phyloP scores from a whole-genome alignment of 805 yeast species.

The Vanderwaltozyma yarrowii region DNA sequence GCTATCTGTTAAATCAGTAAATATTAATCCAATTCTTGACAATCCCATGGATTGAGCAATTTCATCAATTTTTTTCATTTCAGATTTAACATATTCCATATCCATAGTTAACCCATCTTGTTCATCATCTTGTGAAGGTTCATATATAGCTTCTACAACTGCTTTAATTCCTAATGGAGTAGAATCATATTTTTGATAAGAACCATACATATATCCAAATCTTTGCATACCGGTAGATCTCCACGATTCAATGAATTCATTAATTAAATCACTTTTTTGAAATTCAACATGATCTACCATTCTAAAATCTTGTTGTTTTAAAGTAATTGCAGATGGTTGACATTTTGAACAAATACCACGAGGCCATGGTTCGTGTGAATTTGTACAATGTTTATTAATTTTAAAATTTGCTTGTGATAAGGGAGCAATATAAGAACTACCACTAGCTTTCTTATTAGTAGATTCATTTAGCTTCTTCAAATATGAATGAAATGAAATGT shows the following conservation, averaged over 20 bases:
- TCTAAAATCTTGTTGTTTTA: slow-evolving; percentile 81
- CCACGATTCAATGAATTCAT: slow-evolving; percentile 86
- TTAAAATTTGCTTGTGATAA: slow-evolving; percentile 58
- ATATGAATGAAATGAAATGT: slow-evolving; percentile 77
- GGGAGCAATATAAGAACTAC: slow-evolving; percentile 71
- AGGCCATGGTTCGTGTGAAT: slow-evolving; percentile 93
- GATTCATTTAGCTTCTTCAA: slow-evolving; percentile 59
- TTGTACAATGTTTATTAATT: slow-evolving; percentile 51
- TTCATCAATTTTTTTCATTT: slow-evolving; percentile 41
- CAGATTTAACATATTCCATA: slow-evolving; percentile 28
- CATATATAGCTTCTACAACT: slow-evolving; percentile 86
- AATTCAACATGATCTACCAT: slow-evolving; percentile 98
- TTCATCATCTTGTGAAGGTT: slow-evolving; percentile 82
- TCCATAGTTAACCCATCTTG: slow-evolving; percentile 73
- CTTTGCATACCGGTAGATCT: slow-evolving; percentile 81
- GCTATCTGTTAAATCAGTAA: slow-evolving; percentile 82
- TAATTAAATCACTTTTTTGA: slow-evolving; percentile 59
- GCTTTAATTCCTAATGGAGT: slow-evolving; percentile 87
- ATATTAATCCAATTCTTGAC: slow-evolving; percentile 68
- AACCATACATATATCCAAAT: slow-evolving; percentile 75
- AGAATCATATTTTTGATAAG: slow-evolving; percentile 62
- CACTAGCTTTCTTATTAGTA: slow-evolving; percentile 48
- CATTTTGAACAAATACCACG: slow-evolving; percentile 90
- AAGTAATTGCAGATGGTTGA: slow-evolving; percentile 90
- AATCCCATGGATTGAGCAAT: slow-evolving; percentile 54